phyloP scores from a whole-genome alignment of 768 basidiomycete genomes.

The Boletus barrowsii region DNA sequence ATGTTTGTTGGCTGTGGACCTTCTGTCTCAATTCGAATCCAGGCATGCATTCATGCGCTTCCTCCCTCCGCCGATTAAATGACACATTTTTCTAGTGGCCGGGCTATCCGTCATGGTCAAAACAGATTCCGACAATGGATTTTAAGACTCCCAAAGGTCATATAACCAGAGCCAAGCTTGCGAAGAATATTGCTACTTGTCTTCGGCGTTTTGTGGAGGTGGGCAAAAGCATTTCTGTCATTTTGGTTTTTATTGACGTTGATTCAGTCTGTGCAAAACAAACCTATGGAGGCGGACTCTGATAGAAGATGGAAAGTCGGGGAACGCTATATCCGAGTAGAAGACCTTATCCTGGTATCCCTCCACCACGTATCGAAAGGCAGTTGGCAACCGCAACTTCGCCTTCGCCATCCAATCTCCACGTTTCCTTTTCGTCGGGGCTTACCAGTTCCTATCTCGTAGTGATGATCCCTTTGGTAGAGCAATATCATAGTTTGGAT shows the following conservation, averaged over 20 bases:
- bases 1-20: conserved; percentile 75
- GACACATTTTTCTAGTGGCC: conserved; percentile 56
- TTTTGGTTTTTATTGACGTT: conserved; percentile 4
- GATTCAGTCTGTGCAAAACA: conserved; percentile 45
- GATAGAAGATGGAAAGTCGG: conserved; percentile 67
- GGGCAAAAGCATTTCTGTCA: conserved; percentile 11
- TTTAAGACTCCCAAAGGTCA: conserved; percentile 76
- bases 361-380: conserved; percentile 83
- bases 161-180: conserved; percentile 72
- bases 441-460: too few species aligned
- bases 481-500: neutral
- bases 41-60: conserved; percentile 41
- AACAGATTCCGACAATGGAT: conserved; percentile 81
- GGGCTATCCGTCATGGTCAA: conserved; percentile 72
- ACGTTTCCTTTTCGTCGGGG: neutral
- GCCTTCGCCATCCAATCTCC: conserved; percentile 35
- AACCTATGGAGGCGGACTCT: conserved; percentile 60
- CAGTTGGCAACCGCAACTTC: conserved; percentile 77
- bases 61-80: neutral
- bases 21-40: conserved; percentile 75
- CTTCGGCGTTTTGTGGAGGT: conserved; percentile 66
- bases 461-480: neutral
- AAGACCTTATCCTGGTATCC: conserved; percentile 70
- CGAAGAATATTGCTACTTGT: conserved; percentile 77
- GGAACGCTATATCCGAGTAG: conserved; percentile 50